Base-by-base conservation (phyloP, 805 yeast species). In the Yamadazyma laniorum region DNA sequence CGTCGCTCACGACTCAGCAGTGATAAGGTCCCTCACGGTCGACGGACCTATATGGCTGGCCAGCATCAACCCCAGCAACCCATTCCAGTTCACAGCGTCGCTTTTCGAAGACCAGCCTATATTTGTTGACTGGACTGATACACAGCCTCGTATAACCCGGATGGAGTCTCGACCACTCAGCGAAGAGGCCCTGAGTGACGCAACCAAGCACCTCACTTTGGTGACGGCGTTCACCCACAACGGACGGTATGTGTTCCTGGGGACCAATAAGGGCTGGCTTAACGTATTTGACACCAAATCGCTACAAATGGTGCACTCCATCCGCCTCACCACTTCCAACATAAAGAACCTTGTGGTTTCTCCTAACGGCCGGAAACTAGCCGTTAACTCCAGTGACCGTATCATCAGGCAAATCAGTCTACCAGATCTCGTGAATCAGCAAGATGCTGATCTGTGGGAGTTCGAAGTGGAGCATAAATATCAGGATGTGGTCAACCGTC, bases 401-500 rank as follows among this genome's bases (percentile, higher is more conserved):
- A 74, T 84, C 11, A 80, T 85, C 15, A 64, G 93, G 39, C 93
- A 85, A 55, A 63, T 73, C 29, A 63, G 58, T 21, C 49, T 78
- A 22, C 79, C 79, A 3, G 73, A 71, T 43, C 52, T 70, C 52
- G 45, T 61, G 40, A 61, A 63, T 45, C 39, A 36, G 14, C 21
- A 14, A 4, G 42, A 50, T 23, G 50, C 55, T 1, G 65, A 61
- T 25, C 58, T 63, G 6, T 66, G 70, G 74, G 79, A 72, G 17
- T 64, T 89, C 32, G 87, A 80, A 39, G 65, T 82, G 5, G 90
- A 83, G 48, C 91, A 85, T 54, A 80, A 78, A 52, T 90, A 87
- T 55, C 96, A 89, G 58, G 96, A 90, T 58, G 87, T 87, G 33
- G 95, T 90, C 25, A 90, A 88, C 59, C 67, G 83, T 45, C 67